A percentile compares a stretch with the other conserved stretches of the same genome.
phyloP scores from a whole-genome alignment of 768 basidiomycete species.

The Tulasnella calospora region DNA sequence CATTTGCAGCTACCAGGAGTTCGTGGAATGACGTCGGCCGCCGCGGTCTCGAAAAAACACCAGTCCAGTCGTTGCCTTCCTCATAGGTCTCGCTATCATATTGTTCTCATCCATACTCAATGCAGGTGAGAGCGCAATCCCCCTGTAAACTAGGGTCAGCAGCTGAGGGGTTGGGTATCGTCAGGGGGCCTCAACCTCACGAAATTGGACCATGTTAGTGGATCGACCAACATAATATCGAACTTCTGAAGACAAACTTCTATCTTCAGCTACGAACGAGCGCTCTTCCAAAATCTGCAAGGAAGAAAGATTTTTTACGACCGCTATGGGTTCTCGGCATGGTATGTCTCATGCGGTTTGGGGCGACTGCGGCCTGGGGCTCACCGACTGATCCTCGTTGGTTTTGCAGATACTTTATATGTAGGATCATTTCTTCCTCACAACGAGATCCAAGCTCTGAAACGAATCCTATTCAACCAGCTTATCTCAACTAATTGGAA shows the following conservation, averaged over 20 bases:
- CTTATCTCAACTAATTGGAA: slow-evolving; percentile 80
- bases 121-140: slow-evolving; percentile 46
- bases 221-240: neutral
- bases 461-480: slow-evolving; percentile 36
- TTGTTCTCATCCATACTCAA: slow-evolving; percentile 79
- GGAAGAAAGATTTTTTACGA: slow-evolving; percentile 72
- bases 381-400: slow-evolving; percentile 20
- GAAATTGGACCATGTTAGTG: slow-evolving; percentile 82
- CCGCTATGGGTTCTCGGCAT: slow-evolving; percentile 90
- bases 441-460: slow-evolving; percentile 31
- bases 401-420: slow-evolving; percentile 63
- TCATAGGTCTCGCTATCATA: slow-evolving; percentile 77
- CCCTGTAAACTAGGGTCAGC: neutral
- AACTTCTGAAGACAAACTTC: neutral
- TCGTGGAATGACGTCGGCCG: neutral
- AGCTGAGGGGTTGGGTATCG: slow-evolving; percentile 30
- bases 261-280: slow-evolving; percentile 59
- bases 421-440: slow-evolving; percentile 41
- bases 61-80: slow-evolving; percentile 59
- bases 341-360: slow-evolving; percentile 31
- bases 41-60: neutral
- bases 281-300: slow-evolving; percentile 66
- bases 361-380: neutral
- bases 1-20: neutral
- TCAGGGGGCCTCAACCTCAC: slow-evolving; percentile 80